Percentiles rank a stretch among this genome's conserved stretches.
These are phyloP conservation scores for Tylopilus rubrobrunneus DNA, from an alignment of 768 basidiomycete genomes.

Conservation along the genomic window DNA sequence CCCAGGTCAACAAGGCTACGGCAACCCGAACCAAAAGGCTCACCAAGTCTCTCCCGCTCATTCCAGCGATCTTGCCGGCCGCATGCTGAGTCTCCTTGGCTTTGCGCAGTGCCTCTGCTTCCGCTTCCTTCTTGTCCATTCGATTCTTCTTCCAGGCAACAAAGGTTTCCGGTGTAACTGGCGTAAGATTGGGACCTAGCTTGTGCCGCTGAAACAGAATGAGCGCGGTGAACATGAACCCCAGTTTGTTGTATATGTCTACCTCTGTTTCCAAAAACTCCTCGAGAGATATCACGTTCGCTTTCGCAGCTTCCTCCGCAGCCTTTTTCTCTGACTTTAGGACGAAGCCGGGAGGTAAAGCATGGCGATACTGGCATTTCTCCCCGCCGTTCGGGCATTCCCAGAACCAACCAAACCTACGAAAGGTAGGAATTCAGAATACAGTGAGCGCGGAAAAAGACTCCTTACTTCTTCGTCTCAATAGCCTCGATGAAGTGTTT, in stretches of 20 bases:
- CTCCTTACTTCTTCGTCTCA: constrained; percentile 71
- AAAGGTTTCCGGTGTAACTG: constrained; percentile 89
- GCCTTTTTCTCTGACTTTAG: constrained; percentile 94
- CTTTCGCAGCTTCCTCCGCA: constrained; percentile 84
- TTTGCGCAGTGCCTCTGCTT: constrained; percentile 74
- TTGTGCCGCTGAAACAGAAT: constrained; percentile 74
- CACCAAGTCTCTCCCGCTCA: constrained; percentile 95
- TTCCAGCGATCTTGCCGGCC: constrained; percentile 88
- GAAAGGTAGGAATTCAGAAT: not conserved
- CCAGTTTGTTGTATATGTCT: constrained; percentile 14
- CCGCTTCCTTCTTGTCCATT: constrained; percentile 92
- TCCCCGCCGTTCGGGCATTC: constrained; percentile 82
- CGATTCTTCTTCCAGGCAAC: constrained; percentile 94
- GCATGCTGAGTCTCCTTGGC: constrained; percentile 77
- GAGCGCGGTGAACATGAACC: not conserved
- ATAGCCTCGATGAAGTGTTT: constrained; percentile 97
- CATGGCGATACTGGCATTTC: constrained; percentile 90
- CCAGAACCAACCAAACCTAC: constrained; percentile 93
- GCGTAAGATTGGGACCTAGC: constrained; percentile 84
- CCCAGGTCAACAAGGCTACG: constrained; percentile 6
- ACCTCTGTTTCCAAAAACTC: constrained; percentile 99
- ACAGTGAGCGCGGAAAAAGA: not conserved
- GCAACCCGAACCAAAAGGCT: constrained; percentile 21
- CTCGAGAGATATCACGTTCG: constrained; percentile 85
- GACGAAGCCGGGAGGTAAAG: constrained; percentile 92